These are phyloP conservation scores for Cercospora canescens DNA, from an alignment of 2,329 filamentous ascomycete genomes.

Conservation along the genomic window DNA sequence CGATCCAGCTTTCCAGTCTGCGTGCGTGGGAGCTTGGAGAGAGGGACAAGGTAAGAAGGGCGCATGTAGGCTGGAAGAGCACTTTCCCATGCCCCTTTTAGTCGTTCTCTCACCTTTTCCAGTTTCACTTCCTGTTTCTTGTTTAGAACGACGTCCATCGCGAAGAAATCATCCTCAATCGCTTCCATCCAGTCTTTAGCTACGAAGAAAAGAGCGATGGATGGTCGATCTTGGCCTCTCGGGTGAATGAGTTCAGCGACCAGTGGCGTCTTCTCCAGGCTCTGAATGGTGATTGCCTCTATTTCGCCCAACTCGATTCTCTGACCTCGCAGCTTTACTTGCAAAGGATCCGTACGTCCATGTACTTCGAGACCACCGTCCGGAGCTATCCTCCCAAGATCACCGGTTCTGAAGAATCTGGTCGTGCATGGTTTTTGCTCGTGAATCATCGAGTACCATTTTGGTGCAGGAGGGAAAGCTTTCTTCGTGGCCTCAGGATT, in stretches of 20 bases:
- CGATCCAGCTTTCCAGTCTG: background rate
- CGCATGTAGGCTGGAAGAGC: background rate
- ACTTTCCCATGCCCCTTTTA: background rate
- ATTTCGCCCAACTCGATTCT: conserved; percentile 61
- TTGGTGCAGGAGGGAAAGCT: background rate
- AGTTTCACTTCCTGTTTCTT: background rate
- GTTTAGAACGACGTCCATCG: background rate
- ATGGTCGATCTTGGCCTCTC: background rate
- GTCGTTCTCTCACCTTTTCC: background rate
- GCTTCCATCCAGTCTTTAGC: background rate
- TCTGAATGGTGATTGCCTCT: conserved; percentile 31
- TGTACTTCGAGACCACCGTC: conserved; percentile 52
- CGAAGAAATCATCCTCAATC: background rate
- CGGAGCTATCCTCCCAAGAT: conserved; percentile 53
- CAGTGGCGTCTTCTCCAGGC: background rate
- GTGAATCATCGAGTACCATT: background rate
- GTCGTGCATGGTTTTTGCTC: background rate
- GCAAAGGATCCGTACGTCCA: conserved; percentile 53
- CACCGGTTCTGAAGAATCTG: conserved; percentile 23
- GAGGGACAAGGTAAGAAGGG: background rate
- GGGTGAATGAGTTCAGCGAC: background rate
- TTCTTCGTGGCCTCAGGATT: background rate
- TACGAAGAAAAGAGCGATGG: background rate
- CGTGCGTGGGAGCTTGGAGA: background rate
- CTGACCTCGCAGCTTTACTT: conserved; percentile 66